Base-by-base conservation (phyloP, 768 basidiomycete genomes). In the Suillus spraguei region DNA sequence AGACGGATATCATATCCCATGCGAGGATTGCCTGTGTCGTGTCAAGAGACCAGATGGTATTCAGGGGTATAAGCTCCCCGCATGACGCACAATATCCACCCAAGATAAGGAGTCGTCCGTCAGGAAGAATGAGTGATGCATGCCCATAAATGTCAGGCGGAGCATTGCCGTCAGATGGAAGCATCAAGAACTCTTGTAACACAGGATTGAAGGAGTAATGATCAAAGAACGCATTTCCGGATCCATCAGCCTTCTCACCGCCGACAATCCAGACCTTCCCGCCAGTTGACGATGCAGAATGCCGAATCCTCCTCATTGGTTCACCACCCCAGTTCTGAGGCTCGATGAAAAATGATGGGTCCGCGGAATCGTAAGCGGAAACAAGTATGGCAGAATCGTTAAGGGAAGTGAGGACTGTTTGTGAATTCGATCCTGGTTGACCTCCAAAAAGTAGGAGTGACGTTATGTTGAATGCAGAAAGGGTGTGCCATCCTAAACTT, bases 201-300 rank as follows among this genome's bases (percentile, higher is more conserved):
- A 67, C 75, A 20, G 86, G 82, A 67, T 83, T 71, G 75, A 92
- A 94, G 24, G 82, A 71, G 67, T 86, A 93, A 61, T 89, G 83
- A 53, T 90, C 86, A 6, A 82, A 78, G 69, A 90, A 87, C 0
- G 79, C 84, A 56, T 76, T 78, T 1, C 81, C 81, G 10, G 94
- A 95, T 14, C 86, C 92, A 72, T 97, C 95, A n/a, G 86, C 86
- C 68, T 83, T 87, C 75, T 90, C 83, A 9, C 95, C 95, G 4
- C 95, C 95, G 53, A 90, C 81, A 41, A 96, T 81, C 76, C 83
- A 92, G 13, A 92, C 79, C 52, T 78, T 76, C 7, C 87, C 88
- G 8, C 77, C 75, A 0, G 79, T 63, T 13, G 83, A 80, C 9
- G 83, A 80, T 7, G 90, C 75, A 9, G 90, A 82, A 70, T 95